Conservation (phyloP, 2,329 filamentous ascomycete species). For the Albophoma yamanashiensis region DNA sequence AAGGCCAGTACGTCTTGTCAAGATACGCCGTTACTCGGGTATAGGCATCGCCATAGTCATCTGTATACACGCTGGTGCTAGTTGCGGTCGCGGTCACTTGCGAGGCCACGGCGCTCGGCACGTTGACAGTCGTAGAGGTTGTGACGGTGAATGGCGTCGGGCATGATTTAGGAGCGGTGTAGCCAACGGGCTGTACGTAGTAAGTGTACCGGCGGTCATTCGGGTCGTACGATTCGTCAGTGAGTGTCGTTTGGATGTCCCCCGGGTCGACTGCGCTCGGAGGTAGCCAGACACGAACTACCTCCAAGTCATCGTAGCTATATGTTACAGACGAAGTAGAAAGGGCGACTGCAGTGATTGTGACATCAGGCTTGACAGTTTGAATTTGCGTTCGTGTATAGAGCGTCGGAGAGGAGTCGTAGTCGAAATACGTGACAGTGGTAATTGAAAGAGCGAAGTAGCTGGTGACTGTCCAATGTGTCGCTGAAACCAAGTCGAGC, state of each 20-base stretch:
- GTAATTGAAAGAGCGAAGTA: background rate
- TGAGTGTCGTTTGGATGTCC: background rate
- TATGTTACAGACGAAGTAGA: background rate
- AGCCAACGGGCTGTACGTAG: constrained; percentile 8
- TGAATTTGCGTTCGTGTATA: background rate
- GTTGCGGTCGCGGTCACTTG: constrained; percentile 5
- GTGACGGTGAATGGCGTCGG: constrained; percentile 16
- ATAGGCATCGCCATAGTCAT: constrained; percentile 3
- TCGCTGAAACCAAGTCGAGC: background rate
- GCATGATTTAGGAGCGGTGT: constrained; percentile 16
- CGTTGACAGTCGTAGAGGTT: constrained; percentile 4
- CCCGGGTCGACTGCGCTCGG: background rate
- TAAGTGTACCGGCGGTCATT: constrained; percentile 2
- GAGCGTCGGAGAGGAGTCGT: background rate
- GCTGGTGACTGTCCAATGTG: background rate
- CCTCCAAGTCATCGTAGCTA: background rate
- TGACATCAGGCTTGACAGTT: background rate
- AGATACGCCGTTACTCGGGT: constrained; percentile 8
- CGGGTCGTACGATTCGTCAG: background rate
- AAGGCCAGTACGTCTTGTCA: constrained; percentile 3
- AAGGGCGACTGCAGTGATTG: background rate
- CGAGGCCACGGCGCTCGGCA: constrained; percentile 4
- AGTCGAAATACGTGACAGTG: background rate
- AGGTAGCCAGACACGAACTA: background rate
- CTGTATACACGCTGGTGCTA: background rate